Conservation (phyloP, 2,329 filamentous ascomycete species). For the Colletotrichum cereale region DNA sequence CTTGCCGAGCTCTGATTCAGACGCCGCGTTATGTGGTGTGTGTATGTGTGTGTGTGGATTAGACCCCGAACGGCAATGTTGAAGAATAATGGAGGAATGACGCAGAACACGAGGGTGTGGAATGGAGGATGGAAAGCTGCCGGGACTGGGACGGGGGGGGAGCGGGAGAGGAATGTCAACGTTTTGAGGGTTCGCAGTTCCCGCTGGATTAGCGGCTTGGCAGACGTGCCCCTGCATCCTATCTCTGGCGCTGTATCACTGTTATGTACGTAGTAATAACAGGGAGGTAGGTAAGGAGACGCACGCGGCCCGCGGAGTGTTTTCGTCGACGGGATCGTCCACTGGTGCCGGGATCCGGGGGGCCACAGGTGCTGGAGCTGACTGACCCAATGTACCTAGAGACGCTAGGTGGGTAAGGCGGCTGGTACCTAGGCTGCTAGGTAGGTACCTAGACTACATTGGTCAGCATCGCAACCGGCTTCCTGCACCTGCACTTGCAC, state of each 20-base stretch:
- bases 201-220: slow-evolving; percentile 26
- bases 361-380: slow-evolving; percentile 1
- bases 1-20: not conserved
- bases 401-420: too few relatives aligned
- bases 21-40: not conserved
- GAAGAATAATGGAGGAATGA: slow-evolving; percentile 10
- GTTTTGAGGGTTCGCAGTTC: slow-evolving; percentile 27
- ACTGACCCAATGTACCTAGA: too few relatives aligned
- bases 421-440: too few relatives aligned
- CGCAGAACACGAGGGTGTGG: slow-evolving; percentile 12
- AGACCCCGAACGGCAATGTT: not conserved
- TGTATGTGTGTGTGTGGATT: not conserved
- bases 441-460: not conserved
- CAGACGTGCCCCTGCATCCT: slow-evolving; percentile 35
- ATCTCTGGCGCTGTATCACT: too few relatives aligned
- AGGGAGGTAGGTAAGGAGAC: too few relatives aligned
- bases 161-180: slow-evolving; percentile 27
- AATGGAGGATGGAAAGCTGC: not conserved
- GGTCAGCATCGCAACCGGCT: slow-evolving; percentile 1
- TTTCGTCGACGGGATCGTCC: slow-evolving; percentile 10
- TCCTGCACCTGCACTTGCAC: not conserved
- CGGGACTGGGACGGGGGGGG: not conserved
- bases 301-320: slow-evolving; percentile 31
- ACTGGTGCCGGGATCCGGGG: not conserved
- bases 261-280: too few relatives aligned